Evolutionary conservation across 768 basidiomycete genomes (phyloP), one percentile per base, ranked within the genome.

Genomic region (Leucocoprinus leucothites): DNA sequence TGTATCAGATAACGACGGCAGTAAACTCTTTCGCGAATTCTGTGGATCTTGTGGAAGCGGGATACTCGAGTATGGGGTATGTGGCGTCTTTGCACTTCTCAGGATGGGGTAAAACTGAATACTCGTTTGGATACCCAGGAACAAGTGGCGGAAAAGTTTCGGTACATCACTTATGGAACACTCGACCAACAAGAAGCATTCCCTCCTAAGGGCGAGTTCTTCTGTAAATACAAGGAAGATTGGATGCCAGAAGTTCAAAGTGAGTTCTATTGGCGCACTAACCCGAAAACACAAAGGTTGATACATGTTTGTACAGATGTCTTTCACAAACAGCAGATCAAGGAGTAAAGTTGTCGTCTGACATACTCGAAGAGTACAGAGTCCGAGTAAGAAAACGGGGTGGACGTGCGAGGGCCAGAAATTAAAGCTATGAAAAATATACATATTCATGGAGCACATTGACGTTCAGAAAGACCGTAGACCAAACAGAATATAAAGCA

Each of bases 211-310:
- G 61, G 61, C 8, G 61, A 58, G 53, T 60, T 62, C 54, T 62
- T 60, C 31, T 60, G 58, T 35, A 60, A 60, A 40, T 60, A 62
- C 38, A 57, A 57, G 25, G 53, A 52, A 46, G 19, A 44, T 24
- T 60, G 58, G 61, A 57, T 60, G 50, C 57, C 61, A 11, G 58
- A 62, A 44, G 52, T 62, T 34, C 61, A 58, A 51, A 50, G 61
- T 62, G 45, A 22, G 57, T 53, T 22, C 19, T 45, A 31, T 34
- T 19, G 31, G 25, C 35, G 25, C 40, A 47, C 13, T 22, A 34
- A 7, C 21, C 38, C 22, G 25, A 25, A 13, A 36, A 24, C 24
- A 28, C 26, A 9, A 8, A 16, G 18, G 22, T 26, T 58, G 18
- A 51, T 26, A 19, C 24, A 9, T 22, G 13, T 45, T n/a, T 46